These are phyloP conservation scores for Macrocybe gigantea DNA, from an alignment of 768 basidiomycete genomes.

Conservation along the genomic window DNA sequence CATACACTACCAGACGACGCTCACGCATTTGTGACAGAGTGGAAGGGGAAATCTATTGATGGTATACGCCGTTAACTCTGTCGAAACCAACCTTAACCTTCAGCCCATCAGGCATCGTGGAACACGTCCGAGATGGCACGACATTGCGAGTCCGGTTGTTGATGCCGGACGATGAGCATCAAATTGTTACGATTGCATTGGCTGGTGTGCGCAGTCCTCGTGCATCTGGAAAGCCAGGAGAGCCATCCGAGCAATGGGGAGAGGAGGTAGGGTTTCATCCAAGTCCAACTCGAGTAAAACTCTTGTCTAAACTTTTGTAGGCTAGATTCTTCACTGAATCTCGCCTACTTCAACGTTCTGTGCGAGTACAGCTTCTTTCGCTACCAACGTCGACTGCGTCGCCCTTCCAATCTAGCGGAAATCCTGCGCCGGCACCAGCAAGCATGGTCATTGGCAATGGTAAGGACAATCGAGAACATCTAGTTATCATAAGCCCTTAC, in stretches of 20 bases:
- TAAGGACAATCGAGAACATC: slow-evolving; percentile 20
- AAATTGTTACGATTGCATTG: slow-evolving; percentile 79
- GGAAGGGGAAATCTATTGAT: slow-evolving; percentile 89
- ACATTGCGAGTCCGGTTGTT: slow-evolving; percentile 85
- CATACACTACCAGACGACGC: slow-evolving; percentile 89
- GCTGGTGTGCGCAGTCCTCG: slow-evolving; percentile 79
- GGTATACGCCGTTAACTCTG: slow-evolving; percentile 37
- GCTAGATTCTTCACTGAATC: slow-evolving; percentile 93
- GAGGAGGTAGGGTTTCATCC: slow-evolving; percentile 65
- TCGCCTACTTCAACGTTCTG: slow-evolving; percentile 73
- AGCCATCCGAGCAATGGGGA: slow-evolving; percentile 75
- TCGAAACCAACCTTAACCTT: slow-evolving; percentile 7
- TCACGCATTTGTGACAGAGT: slow-evolving; percentile 81
- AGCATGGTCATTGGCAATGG: slow-evolving; percentile 89
- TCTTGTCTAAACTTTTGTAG: slow-evolving; percentile 31
- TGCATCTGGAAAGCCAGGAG: slow-evolving; percentile 64
- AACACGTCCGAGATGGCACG: slow-evolving; percentile 90
- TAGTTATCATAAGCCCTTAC: background rate
- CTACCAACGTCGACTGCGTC: slow-evolving; percentile 74
- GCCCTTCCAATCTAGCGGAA: slow-evolving; percentile 66
- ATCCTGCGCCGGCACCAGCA: slow-evolving; percentile 48
- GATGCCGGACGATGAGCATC: slow-evolving; percentile 86
- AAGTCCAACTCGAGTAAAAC: slow-evolving; percentile 6
- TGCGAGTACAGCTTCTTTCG: slow-evolving; percentile 74
- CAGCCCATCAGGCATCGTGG: slow-evolving; percentile 69